Percentiles rank a stretch among this genome's conserved stretches.
Conservation (phyloP, 2,329 filamentous ascomycete genomes). For the Beauveria caledonica region DNA sequence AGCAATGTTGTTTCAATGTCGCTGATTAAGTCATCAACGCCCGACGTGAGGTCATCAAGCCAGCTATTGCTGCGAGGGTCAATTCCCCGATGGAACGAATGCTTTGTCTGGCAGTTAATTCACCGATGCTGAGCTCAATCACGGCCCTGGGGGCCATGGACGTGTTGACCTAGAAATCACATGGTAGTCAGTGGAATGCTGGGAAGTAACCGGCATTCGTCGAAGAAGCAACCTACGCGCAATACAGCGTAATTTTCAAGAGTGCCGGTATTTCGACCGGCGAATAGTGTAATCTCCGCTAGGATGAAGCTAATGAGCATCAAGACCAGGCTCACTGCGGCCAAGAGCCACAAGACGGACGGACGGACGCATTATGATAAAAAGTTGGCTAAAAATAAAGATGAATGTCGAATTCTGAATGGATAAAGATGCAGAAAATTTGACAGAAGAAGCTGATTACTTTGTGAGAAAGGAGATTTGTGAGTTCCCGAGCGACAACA, state of each 20-base stretch:
- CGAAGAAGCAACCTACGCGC: background rate
- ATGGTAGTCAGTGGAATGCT: background rate
- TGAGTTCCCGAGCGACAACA: background rate
- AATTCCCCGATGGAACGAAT: background rate
- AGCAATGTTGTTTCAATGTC: slow-evolving; percentile 32
- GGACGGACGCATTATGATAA: background rate
- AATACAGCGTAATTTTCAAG: slow-evolving; percentile 6
- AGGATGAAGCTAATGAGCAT: background rate
- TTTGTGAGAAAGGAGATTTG: too few species aligned
- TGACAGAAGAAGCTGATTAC: background rate
- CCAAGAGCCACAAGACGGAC: background rate
- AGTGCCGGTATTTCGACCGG: background rate
- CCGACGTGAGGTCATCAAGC: background rate
- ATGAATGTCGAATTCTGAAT: background rate
- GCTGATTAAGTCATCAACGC: background rate
- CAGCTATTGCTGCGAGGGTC: background rate
- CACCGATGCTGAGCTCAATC: background rate
- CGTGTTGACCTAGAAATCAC: background rate
- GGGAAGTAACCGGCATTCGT: too few species aligned
- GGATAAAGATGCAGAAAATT: background rate
- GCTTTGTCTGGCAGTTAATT: background rate
- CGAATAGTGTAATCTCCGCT: background rate
- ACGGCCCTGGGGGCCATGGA: background rate
- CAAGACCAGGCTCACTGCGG: background rate
- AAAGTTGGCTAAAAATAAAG: background rate